Conservation (phyloP, 1,139 yeast species). For the Pichia inconspicua region DNA sequence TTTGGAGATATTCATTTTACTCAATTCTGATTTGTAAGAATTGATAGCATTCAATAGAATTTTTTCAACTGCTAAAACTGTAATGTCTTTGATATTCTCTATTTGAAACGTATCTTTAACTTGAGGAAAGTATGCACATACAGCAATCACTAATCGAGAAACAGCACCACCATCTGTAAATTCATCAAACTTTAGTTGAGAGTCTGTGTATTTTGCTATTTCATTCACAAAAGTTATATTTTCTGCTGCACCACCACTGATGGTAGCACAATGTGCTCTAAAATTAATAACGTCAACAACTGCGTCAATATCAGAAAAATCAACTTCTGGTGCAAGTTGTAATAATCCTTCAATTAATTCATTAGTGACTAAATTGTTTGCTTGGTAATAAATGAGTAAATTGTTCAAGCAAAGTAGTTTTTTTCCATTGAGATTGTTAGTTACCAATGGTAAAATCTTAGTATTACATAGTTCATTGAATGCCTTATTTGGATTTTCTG, state of each 20-base stretch:
- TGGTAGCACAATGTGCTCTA: constrained; percentile 8
- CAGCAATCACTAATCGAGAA: constrained; percentile 14
- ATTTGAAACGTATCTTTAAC: constrained; percentile 34
- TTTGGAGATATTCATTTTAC: constrained; percentile 12
- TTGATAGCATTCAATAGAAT: constrained; percentile 17
- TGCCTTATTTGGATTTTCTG: constrained; percentile 18
- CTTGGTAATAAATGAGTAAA: constrained; percentile 45
- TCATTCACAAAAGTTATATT: constrained; percentile 2
- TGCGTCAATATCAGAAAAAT: constrained; percentile 8
- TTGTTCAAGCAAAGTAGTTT: constrained; percentile 66
- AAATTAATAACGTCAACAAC: constrained; percentile 21
- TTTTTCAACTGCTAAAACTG: constrained; percentile 21
- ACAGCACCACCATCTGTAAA: constrained; percentile 10
- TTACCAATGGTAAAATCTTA: constrained; percentile 25
- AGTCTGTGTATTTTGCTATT: constrained; percentile 9
- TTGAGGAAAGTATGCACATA: constrained; percentile 45
- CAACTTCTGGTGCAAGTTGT: constrained; percentile 5
- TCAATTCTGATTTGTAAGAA: constrained; percentile 13
- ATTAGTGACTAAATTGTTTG: constrained; percentile 13
- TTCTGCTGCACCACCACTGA: constrained; percentile 6
- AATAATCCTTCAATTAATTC: constrained; percentile 11
- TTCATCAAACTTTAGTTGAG: constrained; percentile 3
- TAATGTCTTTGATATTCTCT: constrained; percentile 15
- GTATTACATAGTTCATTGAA: constrained; percentile 13
- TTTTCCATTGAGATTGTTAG: constrained; percentile 33